Evolutionary conservation across 2,329 filamentous ascomycete genomes (phyloP), one percentile per base, ranked within the genome.

Genomic region (Didymella glomerata): DNA sequence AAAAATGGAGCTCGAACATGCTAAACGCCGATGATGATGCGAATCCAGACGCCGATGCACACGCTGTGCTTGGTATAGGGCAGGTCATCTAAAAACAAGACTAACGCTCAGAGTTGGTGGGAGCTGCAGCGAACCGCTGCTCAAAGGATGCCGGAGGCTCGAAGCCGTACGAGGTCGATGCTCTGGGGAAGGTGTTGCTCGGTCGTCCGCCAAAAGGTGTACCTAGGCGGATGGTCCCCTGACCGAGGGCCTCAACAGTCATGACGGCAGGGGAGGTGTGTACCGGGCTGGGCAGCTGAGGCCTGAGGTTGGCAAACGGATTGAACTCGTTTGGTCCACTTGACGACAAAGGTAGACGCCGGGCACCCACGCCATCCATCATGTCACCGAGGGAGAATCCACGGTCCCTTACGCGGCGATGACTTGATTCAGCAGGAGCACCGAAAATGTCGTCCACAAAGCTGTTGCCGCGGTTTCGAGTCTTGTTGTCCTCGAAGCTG

Each of bases 361-460:
- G 75, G 66, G 78, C 81, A 51, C 81, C 79, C 22, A 79, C 81
- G 50, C 81, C 79, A 27, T 80, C 80, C 61, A 80, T 80, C 59
- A 85, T 82, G 51, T 86, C 84, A 48, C 86, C 84, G 24, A 85
- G 80, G 46, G 85, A 88, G 67, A 86, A 87, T 54, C 86, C 86
- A 42, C 87, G 84, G 65, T 83, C 86, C 40, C 86, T 83, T 32
- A 86, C 81, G 28, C 85, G 83, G 54, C 84, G 83, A 64, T 85
- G 81, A 52, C 83, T 82, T 10, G 80, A 78, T 59, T 86, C 82
- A 27, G 78, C 76, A 38, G 79, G 76, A 32, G 77, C 76, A 54
- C 79, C 77, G 62, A 84, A 82, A 9, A 84, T 70, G 56, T 82
- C 77, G 48, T 74, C 76, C 38, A 77, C 75, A 7, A 80, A 77